Evolutionary conservation across 305 asterid genomes (phyloP).

Genomic region (Nicotiana rustica): DNA sequence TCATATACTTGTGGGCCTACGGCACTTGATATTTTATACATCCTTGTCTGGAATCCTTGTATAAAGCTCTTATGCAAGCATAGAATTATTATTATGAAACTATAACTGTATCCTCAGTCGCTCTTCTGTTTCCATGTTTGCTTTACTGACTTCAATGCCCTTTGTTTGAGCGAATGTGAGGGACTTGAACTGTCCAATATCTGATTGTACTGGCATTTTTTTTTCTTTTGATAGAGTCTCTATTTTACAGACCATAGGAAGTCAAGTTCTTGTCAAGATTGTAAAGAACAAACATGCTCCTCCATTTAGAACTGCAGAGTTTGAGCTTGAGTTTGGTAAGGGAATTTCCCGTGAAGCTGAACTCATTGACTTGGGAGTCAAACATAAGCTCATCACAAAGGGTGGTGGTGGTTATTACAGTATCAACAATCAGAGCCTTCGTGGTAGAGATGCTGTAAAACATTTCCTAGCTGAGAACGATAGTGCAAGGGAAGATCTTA

Average conservation of each 20-base stretch:
- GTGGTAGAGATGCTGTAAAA: conserved; percentile 52
- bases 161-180: not conserved
- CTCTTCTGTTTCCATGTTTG: conserved; percentile 17
- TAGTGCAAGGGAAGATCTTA: conserved; percentile 63
- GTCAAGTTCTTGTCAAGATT: conserved; percentile 86
- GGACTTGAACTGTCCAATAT: not conserved
- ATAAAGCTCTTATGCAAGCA: not conserved
- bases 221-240: conserved; percentile 1
- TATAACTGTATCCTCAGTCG: not conserved
- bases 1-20: not conserved
- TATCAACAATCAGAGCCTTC: conserved; percentile 48
- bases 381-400: conserved; percentile 70
- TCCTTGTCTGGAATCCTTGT: not conserved
- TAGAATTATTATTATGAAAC: not conserved
- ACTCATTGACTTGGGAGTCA: conserved; percentile 81
- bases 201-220: not conserved
- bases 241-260: conserved; percentile 73
- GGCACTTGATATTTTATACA: not conserved
- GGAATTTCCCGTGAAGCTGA: conserved; percentile 86
- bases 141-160: not conserved
- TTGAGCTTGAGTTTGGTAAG: conserved; percentile 94
- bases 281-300: conserved; percentile 96
- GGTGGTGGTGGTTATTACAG: conserved; percentile 44
- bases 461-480: conserved; percentile 46
- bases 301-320: conserved; percentile 79